These are phyloP conservation scores for Polychytrium aggregatum DNA, from an alignment of 192 early-diverging fungal species.

Conservation along the genomic window DNA sequence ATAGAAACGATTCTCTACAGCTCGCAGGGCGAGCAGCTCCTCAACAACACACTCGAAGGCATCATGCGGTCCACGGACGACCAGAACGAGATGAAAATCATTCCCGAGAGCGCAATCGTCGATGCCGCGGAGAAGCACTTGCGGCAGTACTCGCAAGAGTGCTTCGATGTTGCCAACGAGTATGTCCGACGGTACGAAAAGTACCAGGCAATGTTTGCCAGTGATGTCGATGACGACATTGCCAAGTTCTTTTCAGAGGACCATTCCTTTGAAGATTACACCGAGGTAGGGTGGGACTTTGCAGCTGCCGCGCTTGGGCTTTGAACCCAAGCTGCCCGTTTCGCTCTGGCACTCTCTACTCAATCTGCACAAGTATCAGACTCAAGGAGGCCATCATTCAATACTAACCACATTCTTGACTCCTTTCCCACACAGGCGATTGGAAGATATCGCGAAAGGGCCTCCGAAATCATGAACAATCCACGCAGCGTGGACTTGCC, in stretches of 20 bases:
- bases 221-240: conserved; percentile 17
- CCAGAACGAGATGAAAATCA: conserved; percentile 18
- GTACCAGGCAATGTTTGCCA: conserved; percentile 27
- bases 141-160: conserved; percentile 20
- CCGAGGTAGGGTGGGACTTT: conserved; percentile 10
- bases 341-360: no score
- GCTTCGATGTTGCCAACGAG: conserved; percentile 33
- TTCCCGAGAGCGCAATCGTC: conserved; percentile 21
- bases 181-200: conserved; percentile 29
- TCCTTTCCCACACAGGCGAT: conserved; percentile 37
- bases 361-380: no score
- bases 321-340: no score
- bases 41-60: neutral
- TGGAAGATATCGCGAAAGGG: conserved; percentile 30
- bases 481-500: conserved; percentile 33
- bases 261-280: conserved; percentile 43
- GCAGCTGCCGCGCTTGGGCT: no score
- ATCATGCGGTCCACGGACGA: neutral
- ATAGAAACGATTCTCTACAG: conserved; percentile 31
- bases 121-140: conserved; percentile 16
- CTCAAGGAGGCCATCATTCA: no score
- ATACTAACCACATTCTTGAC: no score
- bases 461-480: conserved; percentile 23
- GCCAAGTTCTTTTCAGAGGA: conserved; percentile 27
- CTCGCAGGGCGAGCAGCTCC: conserved; percentile 9